These are phyloP conservation scores for Houttuynia cordata DNA, from an alignment of 164 flowering plant species.

Conservation along the genomic window DNA sequence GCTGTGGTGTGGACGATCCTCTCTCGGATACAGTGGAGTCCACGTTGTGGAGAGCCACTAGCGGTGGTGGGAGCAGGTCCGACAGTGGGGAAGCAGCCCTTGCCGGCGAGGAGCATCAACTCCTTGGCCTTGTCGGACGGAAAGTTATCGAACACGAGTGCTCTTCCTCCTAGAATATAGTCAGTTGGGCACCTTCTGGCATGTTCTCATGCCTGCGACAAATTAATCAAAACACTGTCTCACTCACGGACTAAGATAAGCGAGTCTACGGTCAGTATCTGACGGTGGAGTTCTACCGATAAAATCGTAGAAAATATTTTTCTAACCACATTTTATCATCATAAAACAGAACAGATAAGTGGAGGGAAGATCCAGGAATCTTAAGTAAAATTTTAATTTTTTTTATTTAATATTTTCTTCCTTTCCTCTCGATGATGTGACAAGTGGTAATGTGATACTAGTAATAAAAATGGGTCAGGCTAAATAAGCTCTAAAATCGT, in stretches of 20 bases:
- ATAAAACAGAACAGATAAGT: no score
- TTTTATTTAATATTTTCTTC: no score
- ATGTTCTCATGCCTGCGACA: neutral
- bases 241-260: neutral
- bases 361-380: no score
- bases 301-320: no score
- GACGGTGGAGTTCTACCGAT: no score
- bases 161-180: slow-evolving; percentile 62
- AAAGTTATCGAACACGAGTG: slow-evolving; percentile 44
- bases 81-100: slow-evolving; percentile 6
- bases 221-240: neutral
- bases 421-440: no score
- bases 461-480: no score
- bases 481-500: no score
- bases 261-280: no score
- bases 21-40: neutral
- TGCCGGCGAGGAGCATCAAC: slow-evolving; percentile 41
- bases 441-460: no score
- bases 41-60: neutral
- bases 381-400: no score
- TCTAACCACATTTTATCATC: no score
- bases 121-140: slow-evolving; percentile 48
- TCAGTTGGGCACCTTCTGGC: slow-evolving; percentile 28
- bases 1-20: neutral
- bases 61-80: neutral